phyloP scores from a whole-genome alignment of 1,284 basidiomycete species.

The Lignosus rhinocerotis region DNA sequence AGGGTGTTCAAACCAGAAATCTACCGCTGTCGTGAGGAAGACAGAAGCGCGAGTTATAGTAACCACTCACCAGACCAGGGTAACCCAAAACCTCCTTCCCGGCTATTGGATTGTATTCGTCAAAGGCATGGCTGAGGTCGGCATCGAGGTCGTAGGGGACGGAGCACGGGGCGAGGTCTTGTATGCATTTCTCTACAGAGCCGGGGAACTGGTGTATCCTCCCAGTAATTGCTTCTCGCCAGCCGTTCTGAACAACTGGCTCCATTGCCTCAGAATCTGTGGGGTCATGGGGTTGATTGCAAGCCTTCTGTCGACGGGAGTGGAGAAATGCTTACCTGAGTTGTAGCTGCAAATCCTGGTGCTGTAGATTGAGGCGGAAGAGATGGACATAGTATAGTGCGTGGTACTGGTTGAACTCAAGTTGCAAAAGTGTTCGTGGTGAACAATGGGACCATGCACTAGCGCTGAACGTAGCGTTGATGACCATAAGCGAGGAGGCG shows the following conservation, averaged over 20 bases:
- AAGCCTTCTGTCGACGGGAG: neutral
- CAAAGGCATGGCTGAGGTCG: neutral
- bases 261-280: neutral
- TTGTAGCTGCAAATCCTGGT: neutral
- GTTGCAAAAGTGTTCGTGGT: neutral
- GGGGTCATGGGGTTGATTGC: neutral
- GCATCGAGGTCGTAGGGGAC: neutral
- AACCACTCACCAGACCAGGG: neutral
- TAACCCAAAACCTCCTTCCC: neutral
- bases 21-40: neutral
- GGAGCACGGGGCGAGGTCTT: constrained; percentile 5
- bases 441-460: neutral
- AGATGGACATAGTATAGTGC: constrained; percentile 10
- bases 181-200: neutral
- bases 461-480: no score
- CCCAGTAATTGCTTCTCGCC: constrained; percentile 1
- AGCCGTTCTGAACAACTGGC: neutral
- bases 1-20: neutral
- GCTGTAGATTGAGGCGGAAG: neutral
- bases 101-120: neutral
- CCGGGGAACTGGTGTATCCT: neutral
- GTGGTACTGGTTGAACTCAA: neutral
- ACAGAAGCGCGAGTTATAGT: neutral
- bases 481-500: no score
- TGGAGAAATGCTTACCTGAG: constrained; percentile 9